phyloP scores from a whole-genome alignment of 1,284 basidiomycete species.

The Pterulicium gracile region DNA sequence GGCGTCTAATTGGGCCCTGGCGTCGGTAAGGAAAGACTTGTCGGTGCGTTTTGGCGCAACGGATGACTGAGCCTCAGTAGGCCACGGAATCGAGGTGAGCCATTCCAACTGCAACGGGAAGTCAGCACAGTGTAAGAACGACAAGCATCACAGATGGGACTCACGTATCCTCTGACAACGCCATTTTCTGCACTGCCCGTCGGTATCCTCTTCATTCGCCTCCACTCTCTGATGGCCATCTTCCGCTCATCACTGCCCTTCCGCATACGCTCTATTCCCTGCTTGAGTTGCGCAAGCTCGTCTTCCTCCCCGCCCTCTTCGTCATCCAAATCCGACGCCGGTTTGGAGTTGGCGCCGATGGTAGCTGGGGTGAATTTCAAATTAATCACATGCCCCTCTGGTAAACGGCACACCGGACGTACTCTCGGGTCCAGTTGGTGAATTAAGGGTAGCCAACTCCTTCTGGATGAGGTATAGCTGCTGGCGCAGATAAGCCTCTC shows the following conservation, averaged over 20 bases:
- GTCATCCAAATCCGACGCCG: constrained; percentile 42
- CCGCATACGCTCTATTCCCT: constrained; percentile 72
- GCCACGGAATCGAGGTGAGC: constrained; percentile 75
- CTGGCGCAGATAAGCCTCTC: constrained; percentile 76
- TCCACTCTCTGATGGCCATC: constrained; percentile 78
- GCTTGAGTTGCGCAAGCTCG: constrained; percentile 69
- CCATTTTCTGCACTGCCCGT: constrained; percentile 71
- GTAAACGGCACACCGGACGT: constrained; percentile 7
- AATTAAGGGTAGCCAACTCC: constrained; percentile 60
- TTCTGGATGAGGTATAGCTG: constrained; percentile 85
- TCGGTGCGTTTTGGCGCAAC: constrained; percentile 16
- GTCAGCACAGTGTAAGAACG: constrained; percentile 13
- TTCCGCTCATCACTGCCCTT: constrained; percentile 68
- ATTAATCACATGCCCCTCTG: neutral
- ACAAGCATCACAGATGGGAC: constrained; percentile 16
- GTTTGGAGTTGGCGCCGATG: constrained; percentile 7
- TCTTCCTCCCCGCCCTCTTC: constrained; percentile 70
- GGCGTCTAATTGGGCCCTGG: constrained; percentile 68
- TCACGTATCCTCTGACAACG: constrained; percentile 66
- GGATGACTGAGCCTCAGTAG: constrained; percentile 26
- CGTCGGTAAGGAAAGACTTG: constrained; percentile 44
- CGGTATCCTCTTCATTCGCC: constrained; percentile 62
- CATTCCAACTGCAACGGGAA: constrained; percentile 58
- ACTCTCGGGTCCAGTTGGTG: constrained; percentile 21
- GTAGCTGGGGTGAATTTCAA: constrained; percentile 16